Percentiles rank a stretch among this genome's conserved stretches.
These are phyloP conservation scores for Termitomyces sp. DNA, from an alignment of 768 basidiomycete genomes.

Conservation along the genomic window DNA sequence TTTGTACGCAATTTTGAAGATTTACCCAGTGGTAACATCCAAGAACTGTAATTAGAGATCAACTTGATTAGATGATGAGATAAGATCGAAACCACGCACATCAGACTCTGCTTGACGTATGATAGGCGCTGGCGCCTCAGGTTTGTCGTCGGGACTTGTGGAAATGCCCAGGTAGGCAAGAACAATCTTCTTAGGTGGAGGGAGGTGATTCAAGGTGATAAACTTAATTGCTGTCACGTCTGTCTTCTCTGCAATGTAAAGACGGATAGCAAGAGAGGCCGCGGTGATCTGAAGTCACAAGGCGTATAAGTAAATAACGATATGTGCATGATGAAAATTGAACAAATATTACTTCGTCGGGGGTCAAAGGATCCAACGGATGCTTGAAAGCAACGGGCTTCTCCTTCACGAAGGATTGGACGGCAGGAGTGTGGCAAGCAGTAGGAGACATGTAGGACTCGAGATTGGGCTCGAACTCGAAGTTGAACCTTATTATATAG, in stretches of 20 bases:
- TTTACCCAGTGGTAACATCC: constrained; percentile 69
- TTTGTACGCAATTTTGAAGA: constrained; percentile 15
- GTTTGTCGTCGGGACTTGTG: constrained; percentile 50
- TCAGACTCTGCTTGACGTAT: constrained; percentile 75
- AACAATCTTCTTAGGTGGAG: constrained; percentile 73
- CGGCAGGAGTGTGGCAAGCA: constrained; percentile 17
- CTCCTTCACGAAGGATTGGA: constrained; percentile 15
- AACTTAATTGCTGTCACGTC: constrained; percentile 73
- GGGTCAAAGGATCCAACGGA: constrained; percentile 64
- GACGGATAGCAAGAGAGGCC: constrained; percentile 57
- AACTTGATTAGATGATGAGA: background rate
- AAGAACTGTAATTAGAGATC: constrained; percentile 50
- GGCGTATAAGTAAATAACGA: background rate
- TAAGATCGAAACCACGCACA: constrained; percentile 36
- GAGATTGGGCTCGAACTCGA: constrained; percentile 6
- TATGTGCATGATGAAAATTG: background rate
- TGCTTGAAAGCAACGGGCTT: constrained; percentile 35
- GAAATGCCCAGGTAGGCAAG: constrained; percentile 79
- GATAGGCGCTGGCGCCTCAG: constrained; percentile 50
- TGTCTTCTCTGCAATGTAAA: constrained; percentile 48
- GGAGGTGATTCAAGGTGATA: constrained; percentile 62
- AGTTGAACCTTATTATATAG: background rate
- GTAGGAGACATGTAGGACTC: constrained; percentile 19
- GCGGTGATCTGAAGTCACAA: constrained; percentile 51
- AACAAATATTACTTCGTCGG: constrained; percentile 49